Base-by-base conservation (phyloP, 768 basidiomycete genomes). In the Calocybe cyanea region DNA sequence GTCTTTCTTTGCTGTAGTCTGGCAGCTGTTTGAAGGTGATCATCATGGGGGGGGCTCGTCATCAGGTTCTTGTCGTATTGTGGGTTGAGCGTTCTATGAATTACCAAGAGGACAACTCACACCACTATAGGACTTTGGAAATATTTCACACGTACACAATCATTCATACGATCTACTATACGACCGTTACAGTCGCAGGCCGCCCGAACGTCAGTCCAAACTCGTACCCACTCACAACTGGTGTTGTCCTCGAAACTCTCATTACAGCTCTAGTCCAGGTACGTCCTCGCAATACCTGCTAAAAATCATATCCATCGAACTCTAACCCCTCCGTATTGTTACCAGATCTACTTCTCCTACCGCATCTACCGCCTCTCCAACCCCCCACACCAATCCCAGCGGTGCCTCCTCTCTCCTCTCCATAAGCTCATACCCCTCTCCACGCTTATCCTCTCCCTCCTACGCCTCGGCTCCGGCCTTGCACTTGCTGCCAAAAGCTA, bases 271-370 rank as follows among this genome's bases (percentile, higher is more conserved):
- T 56, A 1, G 55, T 58, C 2, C 55, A 58, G 45, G 59, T 60
- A 17, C 14, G 41, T 24, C n/a, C n/a, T n/a, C n/a, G n/a, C n/a
- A n/a, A n/a, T n/a, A n/a, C n/a, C n/a, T n/a, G n/a, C n/a, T n/a
- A n/a, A n/a, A 9, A n/a, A 6, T 7, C n/a, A n/a, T 14, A n/a
- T 14, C 7, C 34, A 7, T 14, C n/a, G n/a, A 20, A 9, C 21
- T 1, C 35, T 10, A 25, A 19, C 23, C 11, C 25, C 6, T 28
- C 28, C 17, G 17, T 38, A 11, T 15, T 7, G 5, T 23, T 17
- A 6, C 6, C 43, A 59, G 60, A 35, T 30, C 14, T 63, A 57
- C 43, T 63, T 60, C 43, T 48, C 56, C n/a, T 53, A 49, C 23
- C 58, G 61, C 3, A 54, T 63, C 11, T 54, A 54, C 28, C 40